Percentiles rank a stretch among this genome's conserved stretches.
Evolutionary conservation across 2,329 filamentous ascomycete species (phyloP).

Genomic region (Scedosporium boydii): DNA sequence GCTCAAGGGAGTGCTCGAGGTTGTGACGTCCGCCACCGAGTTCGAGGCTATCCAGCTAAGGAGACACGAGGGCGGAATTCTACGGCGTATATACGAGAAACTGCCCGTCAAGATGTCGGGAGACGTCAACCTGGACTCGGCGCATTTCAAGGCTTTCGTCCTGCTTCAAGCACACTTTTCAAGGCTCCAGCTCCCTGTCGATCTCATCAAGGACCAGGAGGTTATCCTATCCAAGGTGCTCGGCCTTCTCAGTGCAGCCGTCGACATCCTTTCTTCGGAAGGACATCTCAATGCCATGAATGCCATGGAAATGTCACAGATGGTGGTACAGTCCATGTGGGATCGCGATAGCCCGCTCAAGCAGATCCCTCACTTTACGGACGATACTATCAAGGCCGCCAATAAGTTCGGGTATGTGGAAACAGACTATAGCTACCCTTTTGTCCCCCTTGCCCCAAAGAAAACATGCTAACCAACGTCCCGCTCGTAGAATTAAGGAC

Average conservation of each 20-base stretch:
- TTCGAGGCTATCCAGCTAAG: slow-evolving; percentile 94
- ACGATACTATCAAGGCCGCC: slow-evolving; percentile 72
- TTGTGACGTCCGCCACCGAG: slow-evolving; percentile 91
- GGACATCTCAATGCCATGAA: slow-evolving; percentile 95
- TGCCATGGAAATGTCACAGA: slow-evolving; percentile 98
- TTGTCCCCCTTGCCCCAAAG: background rate
- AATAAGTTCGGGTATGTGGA: slow-evolving; percentile 62
- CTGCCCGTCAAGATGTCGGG: slow-evolving; percentile 85
- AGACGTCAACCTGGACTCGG: slow-evolving; percentile 77
- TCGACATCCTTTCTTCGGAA: slow-evolving; percentile 91
- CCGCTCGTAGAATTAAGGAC: slow-evolving; percentile 62
- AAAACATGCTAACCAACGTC: slow-evolving; percentile 19
- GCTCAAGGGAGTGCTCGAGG: slow-evolving; percentile 93
- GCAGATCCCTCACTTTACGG: slow-evolving; percentile 91
- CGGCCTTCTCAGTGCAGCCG: slow-evolving; percentile 79
- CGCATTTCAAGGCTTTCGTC: slow-evolving; percentile 98
- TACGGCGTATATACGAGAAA: slow-evolving; percentile 88
- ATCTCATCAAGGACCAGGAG: slow-evolving; percentile 93
- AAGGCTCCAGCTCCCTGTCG: slow-evolving; percentile 89
- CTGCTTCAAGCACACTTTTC: slow-evolving; percentile 95
- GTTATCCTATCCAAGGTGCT: slow-evolving; percentile 75
- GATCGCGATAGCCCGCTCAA: slow-evolving; percentile 93
- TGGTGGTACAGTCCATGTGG: slow-evolving; percentile 99
- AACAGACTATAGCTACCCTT: background rate
- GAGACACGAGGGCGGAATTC: slow-evolving; percentile 78